phyloP scores from a whole-genome alignment of 2,329 filamentous ascomycete genomes.

The Clarireedia paspali region DNA sequence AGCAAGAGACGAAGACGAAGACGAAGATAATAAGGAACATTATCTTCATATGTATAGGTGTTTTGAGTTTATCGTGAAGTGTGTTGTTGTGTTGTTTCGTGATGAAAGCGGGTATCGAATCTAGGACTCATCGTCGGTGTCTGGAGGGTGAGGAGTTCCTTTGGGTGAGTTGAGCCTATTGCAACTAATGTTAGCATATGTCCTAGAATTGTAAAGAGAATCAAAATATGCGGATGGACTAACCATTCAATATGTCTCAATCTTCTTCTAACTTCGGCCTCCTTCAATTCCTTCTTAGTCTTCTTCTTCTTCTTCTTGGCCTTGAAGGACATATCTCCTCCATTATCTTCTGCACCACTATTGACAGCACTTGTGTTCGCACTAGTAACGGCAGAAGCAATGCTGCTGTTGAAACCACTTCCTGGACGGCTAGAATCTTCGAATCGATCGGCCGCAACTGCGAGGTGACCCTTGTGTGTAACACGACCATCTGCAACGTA shows the following conservation, averaged over 20 bases:
- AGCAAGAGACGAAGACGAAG: too few relatives aligned
- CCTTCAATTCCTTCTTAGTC: conserved; percentile 94
- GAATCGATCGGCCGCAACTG: conserved; percentile 73
- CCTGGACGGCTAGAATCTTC: conserved; percentile 66
- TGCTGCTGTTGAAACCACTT: conserved; percentile 50
- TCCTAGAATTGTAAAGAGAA: conserved; percentile 38
- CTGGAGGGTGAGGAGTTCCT: conserved; percentile 27
- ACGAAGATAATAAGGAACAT: too few relatives aligned
- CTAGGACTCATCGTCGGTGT: conserved; percentile 28
- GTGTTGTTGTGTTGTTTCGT: too few relatives aligned
- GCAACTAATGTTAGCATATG: conserved; percentile 8
- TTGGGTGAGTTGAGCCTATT: conserved; percentile 29
- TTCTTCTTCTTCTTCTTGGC: conserved; percentile 96
- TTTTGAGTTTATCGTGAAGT: too few relatives aligned
- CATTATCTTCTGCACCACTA: conserved; percentile 75
- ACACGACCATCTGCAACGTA: conserved; percentile 84
- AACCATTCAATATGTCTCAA: conserved; percentile 76
- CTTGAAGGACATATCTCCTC: conserved; percentile 74
- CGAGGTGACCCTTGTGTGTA: conserved; percentile 70
- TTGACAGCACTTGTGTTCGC: conserved; percentile 60
- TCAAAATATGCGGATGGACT: conserved; percentile 38
- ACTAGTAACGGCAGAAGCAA: conserved; percentile 45
- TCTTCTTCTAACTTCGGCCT: conserved; percentile 77
- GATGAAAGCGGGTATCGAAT: neutral
- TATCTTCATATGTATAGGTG: too few relatives aligned